Conservation (phyloP, 805 yeast genomes). For the Lipomyces orientalis region DNA sequence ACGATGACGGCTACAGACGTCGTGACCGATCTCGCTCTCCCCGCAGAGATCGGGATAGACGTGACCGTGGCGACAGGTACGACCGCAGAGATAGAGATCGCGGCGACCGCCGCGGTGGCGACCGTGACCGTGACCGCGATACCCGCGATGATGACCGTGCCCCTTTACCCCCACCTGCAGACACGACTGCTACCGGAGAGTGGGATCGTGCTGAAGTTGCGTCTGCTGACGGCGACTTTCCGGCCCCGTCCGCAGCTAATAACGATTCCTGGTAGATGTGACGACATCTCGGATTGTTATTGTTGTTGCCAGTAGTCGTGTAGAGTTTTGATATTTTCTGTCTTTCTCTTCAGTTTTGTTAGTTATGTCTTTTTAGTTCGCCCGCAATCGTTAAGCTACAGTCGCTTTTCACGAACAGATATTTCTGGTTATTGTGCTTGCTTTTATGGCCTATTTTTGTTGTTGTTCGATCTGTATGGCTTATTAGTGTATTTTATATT, state of each 20-base stretch:
- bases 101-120: conserved; percentile 53
- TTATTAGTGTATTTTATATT: neutral
- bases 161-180: conserved; percentile 29
- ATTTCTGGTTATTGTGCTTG: neutral
- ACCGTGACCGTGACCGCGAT: conserved; percentile 32
- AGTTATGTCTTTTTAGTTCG: neutral
- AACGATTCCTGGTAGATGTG: conserved; percentile 21
- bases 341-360: neutral
- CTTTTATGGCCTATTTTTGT: neutral
- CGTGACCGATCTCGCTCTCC: conserved; percentile 36
- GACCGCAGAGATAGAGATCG: conserved; percentile 46
- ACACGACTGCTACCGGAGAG: conserved; percentile 15
- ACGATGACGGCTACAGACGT: conserved; percentile 19
- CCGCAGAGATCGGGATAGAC: conserved; percentile 9
- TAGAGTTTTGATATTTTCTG: neutral
- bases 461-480: conserved; percentile 2
- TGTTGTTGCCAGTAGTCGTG: neutral
- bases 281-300: neutral
- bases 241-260: conserved; percentile 7
- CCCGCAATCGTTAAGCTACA: neutral
- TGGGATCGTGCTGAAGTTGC: conserved; percentile 19
- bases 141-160: conserved; percentile 35
- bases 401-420: neutral
- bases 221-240: conserved; percentile 8
- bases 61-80: conserved; percentile 43